Base-by-base conservation (phyloP, 1,139 yeast species). In the Lizanozyma gosingica region DNA sequence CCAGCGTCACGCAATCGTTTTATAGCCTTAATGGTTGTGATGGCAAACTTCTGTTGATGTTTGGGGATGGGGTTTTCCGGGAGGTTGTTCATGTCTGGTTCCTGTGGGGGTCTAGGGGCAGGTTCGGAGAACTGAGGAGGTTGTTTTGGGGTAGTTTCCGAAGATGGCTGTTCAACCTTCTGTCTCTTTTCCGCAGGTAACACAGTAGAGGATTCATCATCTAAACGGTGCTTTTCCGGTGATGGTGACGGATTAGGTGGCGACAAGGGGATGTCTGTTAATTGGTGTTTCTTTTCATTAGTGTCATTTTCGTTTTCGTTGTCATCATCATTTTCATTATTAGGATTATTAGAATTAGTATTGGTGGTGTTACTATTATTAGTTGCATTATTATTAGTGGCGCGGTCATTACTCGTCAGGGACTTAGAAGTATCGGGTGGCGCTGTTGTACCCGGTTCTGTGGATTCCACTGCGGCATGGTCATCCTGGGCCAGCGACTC, bases 1-100 rank as follows among this genome's bases (percentile, higher is more conserved):
- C 73, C 79, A 2, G 97, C 95, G 62, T 94, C 98, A 61, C 90
- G 86, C 53, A 90, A 73, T 48, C 97, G 70, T 59, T 86, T 88
- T 42, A 94, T 82, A 15, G 95, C 92, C 55, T 82, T 83, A 39
- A 83, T 71, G 2, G 84, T 71, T 54, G 80, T 80, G 29, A 72
- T 48, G 1, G 84, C 85, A 56, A 78, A 82, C 56, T 81, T 81
- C 49, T 75, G 71, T 62, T 92, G 97, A 60, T 90, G 97, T 45
- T 79, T 75, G 15, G 97, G 95, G 49, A 90, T 67, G n/a, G 94
- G 94, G 45, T 70, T 57, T 15, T 52, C 66, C 1, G 90, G 86
- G 33, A 82, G 65, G 50, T 81, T 80, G 50, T 75, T 54, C 80
- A 80, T 73, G 52, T 81, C 87, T 0, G 90, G 88, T 54, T 82